Base-by-base conservation (phyloP, 2,329 filamentous ascomycete species). In the Fusarium camptoceras region DNA sequence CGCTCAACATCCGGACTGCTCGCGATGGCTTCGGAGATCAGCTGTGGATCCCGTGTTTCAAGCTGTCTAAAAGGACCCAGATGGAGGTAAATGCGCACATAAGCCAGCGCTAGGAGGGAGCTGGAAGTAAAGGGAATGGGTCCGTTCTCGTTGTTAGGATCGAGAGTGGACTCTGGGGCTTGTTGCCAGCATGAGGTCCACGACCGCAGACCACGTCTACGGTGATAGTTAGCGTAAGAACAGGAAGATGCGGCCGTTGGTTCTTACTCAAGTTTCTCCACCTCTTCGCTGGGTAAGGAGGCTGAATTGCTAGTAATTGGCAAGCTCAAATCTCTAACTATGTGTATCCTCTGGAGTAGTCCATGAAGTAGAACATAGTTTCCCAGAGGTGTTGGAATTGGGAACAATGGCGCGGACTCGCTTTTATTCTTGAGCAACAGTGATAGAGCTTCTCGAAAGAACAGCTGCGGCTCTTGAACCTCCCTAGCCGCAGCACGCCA, bases 61-160 rank as follows among this genome's bases (percentile, higher is more conserved):
- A 85, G 77, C 7, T 80, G 76, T 0, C 83, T 77, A 50, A 82
- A 78, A 0, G 82, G 82, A 0, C 83, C 83, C 3, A 84, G 75
- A 37, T 85, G 78, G 7, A 85, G 76, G 25, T 84, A 81, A 3
- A 85, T 78, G 8, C 83, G 81, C 1, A 83, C 80, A 59, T 85
- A 85, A 2, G 83, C 83, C 3, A 64, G 24, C 6, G 60, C 44
- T 2, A 64, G 16, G 1, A 85, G 77, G 0, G 83, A 81, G 50
- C 81, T 84, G 4, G 83, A 85, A 0, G 82, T 85, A 61, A 81
- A 81, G 0, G 80, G 80, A 16, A 81, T 81, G 0, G 80, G 80
- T 0, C 80, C 80, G 28, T 80, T 81, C 44, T 81, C 79, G 39
- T 81, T 81, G 49, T 81, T 80, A 1, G 80, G 80, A 37, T 81